A percentile compares a stretch with the other conserved stretches of the same genome.
Evolutionary conservation across 2,329 filamentous ascomycete genomes (phyloP).

Genomic region (Hypoxylon rubiginosum): DNA sequence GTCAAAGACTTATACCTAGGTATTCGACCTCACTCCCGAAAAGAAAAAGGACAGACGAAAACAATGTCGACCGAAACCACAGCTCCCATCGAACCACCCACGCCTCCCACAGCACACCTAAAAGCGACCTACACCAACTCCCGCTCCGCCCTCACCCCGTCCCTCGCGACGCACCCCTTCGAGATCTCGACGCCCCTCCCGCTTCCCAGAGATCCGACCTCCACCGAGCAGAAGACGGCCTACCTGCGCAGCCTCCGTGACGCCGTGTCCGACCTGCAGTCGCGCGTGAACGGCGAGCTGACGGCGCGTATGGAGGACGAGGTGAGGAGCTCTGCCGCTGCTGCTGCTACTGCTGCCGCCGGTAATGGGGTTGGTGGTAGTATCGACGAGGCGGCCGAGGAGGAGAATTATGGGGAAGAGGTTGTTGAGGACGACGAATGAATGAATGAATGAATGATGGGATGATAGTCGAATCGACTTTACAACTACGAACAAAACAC

Average conservation of each 20-base stretch:
- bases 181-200: constrained; percentile 52
- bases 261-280: constrained; percentile 72
- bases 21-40: neutral
- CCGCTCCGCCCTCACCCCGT: constrained; percentile 44
- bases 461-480: too few relatives aligned
- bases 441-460: neutral
- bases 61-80: constrained; percentile 24
- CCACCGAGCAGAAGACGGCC: constrained; percentile 60
- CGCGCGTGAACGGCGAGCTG: constrained; percentile 76
- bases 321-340: neutral
- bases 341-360: neutral
- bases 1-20: too few relatives aligned
- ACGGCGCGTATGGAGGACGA: constrained; percentile 82
- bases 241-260: constrained; percentile 72
- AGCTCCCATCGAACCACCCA: neutral
- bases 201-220: constrained; percentile 47
- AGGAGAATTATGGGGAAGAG: constrained; percentile 90
- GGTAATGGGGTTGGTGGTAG: neutral
- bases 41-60: too few relatives aligned
- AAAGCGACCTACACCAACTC: constrained; percentile 63
- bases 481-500: neutral
- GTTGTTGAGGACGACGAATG: constrained; percentile 75
- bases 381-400: constrained; percentile 70
- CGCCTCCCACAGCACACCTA: constrained; percentile 52
- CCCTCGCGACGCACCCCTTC: constrained; percentile 64